Evolutionary conservation across 208 protist genomes (phyloP).

Genomic region (Leishmania tropica): DNA sequence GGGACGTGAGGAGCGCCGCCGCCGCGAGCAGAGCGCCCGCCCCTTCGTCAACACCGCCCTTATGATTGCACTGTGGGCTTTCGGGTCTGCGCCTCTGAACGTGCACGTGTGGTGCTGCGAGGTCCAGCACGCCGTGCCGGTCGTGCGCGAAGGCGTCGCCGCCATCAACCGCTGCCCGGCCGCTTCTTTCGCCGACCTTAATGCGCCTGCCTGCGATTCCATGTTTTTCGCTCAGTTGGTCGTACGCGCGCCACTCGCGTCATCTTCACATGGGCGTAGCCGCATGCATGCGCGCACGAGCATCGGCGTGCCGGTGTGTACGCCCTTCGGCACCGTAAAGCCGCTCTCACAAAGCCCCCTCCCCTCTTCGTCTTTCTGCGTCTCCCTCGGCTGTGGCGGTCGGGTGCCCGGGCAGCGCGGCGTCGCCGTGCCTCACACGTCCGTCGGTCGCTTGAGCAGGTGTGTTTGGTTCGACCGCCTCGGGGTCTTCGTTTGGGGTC

Average conservation of each 20-base stretch:
- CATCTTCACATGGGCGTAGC: not conserved
- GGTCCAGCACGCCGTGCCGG: not conserved
- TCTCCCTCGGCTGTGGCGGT: not conserved
- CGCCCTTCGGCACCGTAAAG: not conserved
- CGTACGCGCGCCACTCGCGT: not conserved
- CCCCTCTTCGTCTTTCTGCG: not conserved
- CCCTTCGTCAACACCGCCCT: not conserved
- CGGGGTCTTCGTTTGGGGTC: too few species aligned
- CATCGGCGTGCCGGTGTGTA: not conserved
- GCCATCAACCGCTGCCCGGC: not conserved
- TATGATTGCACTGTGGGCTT: not conserved
- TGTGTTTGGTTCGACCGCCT: too few species aligned
- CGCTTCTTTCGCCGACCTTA: not conserved
- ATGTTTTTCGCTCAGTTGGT: not conserved
- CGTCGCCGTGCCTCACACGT: not conserved
- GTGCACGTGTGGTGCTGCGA: not conserved
- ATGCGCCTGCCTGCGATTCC: not conserved
- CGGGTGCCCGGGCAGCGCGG: not conserved
- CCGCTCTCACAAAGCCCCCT: not conserved
- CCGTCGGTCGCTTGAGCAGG: too few species aligned
- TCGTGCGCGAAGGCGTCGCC: not conserved
- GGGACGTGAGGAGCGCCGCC: conserved; percentile 40
- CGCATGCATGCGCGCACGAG: not conserved
- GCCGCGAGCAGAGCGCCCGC: not conserved
- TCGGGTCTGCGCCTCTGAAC: not conserved